Evolutionary conservation across 2,329 filamentous ascomycete species (phyloP).

Genomic region (Fusarium lateritium): DNA sequence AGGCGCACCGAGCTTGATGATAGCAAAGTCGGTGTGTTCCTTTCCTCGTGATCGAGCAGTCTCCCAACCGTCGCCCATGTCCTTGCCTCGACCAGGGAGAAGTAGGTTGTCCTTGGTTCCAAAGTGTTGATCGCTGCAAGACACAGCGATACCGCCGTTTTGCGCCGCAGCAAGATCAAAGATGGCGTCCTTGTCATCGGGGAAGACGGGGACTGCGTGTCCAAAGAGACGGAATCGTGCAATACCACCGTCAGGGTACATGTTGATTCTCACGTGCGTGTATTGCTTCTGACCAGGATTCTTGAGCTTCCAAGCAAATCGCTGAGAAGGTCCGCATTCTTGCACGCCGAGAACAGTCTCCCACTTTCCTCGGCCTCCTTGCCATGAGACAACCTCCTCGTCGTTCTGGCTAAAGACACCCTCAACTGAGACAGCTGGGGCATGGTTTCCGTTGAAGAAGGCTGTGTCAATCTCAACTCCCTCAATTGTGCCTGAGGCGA

Average conservation of each 20-base stretch:
- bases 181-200: slow-evolving; percentile 73
- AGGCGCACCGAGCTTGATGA: slow-evolving; percentile 79
- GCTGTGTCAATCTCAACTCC: slow-evolving; percentile 86
- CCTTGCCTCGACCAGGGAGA: slow-evolving; percentile 82
- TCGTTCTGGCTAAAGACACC: slow-evolving; percentile 78
- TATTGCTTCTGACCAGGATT: slow-evolving; percentile 74
- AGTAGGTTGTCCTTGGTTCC: slow-evolving; percentile 85
- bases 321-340: slow-evolving; percentile 80
- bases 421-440: slow-evolving; percentile 83
- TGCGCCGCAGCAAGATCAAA: slow-evolving; percentile 84
- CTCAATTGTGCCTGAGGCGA: slow-evolving; percentile 78
- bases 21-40: slow-evolving; percentile 84
- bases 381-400: slow-evolving; percentile 74
- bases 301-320: slow-evolving; percentile 80
- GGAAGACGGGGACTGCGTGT: slow-evolving; percentile 82
- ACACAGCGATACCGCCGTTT: slow-evolving; percentile 82
- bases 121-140: slow-evolving; percentile 88
- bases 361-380: slow-evolving; percentile 74
- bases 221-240: slow-evolving; percentile 85
- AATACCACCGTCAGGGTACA: slow-evolving; percentile 90
- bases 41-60: slow-evolving; percentile 80
- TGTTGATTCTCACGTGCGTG: slow-evolving; percentile 84
- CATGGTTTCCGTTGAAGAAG: slow-evolving; percentile 87
- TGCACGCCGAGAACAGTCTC: slow-evolving; percentile 78
- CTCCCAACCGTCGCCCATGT: slow-evolving; percentile 94